Percentiles rank a stretch among this genome's conserved stretches.
Evolutionary conservation across 148 eudicot genomes (phyloP).

Genomic region (Silene uniflora): DNA sequence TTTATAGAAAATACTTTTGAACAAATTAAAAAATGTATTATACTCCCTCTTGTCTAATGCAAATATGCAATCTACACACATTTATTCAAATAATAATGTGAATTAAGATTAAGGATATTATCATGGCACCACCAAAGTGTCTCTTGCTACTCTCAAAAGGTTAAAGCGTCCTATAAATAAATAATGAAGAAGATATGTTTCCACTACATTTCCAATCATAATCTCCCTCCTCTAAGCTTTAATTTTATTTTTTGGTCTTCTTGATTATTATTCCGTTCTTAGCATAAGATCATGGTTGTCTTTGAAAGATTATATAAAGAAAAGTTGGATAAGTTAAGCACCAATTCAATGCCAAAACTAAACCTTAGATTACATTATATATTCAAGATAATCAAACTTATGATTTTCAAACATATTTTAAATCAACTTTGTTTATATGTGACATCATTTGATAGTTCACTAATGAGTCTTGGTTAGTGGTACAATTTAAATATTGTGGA

Average conservation of each 20-base stretch:
- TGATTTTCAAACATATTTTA: neutral
- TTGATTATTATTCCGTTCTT: neutral
- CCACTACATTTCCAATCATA: neutral
- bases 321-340: neutral
- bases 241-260: neutral
- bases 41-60: too few species aligned
- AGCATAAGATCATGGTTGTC: neutral
- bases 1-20: too few species aligned
- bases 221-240: neutral
- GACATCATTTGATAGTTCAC: neutral
- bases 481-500: too few species aligned
- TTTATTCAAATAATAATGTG: too few species aligned
- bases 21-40: too few species aligned
- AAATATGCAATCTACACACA: too few species aligned
- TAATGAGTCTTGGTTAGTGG: too few species aligned
- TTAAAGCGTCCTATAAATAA: neutral
- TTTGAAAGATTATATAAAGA: too few species aligned
- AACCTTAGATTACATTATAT: neutral
- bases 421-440: neutral
- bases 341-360: neutral
- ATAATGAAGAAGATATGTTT: neutral
- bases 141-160: conserved; percentile 6
- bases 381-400: neutral
- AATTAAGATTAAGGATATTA: neutral
- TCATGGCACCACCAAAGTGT: neutral